Evolutionary conservation across 2,329 filamentous ascomycete genomes (phyloP).

Genomic region (Ophiostoma australiae): DNA sequence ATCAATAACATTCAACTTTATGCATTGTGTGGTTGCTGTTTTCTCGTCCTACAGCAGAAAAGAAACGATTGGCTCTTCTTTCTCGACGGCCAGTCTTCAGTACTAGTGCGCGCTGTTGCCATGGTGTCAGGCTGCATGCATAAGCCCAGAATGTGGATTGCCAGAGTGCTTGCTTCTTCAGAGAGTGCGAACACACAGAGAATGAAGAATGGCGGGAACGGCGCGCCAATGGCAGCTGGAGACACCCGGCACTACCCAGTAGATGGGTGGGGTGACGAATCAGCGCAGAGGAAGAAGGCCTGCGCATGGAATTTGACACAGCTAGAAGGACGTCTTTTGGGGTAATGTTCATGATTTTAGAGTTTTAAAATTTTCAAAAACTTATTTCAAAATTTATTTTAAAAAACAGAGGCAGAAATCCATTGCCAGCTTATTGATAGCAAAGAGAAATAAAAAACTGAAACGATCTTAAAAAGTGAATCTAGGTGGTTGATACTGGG

Average conservation of each 20-base stretch:
- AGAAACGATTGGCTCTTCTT: background rate
- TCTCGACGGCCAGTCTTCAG: background rate
- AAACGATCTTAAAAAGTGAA: too few species aligned
- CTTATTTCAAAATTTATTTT: background rate
- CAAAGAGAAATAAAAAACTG: too few species aligned
- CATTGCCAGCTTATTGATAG: too few species aligned
- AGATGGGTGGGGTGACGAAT: background rate
- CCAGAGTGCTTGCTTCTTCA: background rate
- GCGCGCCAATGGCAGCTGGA: conserved; percentile 6
- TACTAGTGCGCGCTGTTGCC: conserved; percentile 23
- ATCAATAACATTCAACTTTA: background rate
- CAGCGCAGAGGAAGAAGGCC: background rate
- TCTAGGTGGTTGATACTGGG: background rate
- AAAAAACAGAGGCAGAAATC: too few species aligned
- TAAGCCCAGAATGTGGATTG: conserved; percentile 12
- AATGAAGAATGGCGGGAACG: conserved; percentile 16
- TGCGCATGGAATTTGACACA: background rate
- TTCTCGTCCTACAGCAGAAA: background rate
- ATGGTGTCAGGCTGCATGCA: conserved; percentile 23
- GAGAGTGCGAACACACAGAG: background rate
- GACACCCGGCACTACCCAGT: background rate
- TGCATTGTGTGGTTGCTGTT: background rate
- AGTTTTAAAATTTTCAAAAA: background rate
- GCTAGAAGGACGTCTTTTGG: too few species aligned
- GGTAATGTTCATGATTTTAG: background rate